Conservation (phyloP, 2,329 filamentous ascomycete species). For the Alternaria viburni region DNA sequence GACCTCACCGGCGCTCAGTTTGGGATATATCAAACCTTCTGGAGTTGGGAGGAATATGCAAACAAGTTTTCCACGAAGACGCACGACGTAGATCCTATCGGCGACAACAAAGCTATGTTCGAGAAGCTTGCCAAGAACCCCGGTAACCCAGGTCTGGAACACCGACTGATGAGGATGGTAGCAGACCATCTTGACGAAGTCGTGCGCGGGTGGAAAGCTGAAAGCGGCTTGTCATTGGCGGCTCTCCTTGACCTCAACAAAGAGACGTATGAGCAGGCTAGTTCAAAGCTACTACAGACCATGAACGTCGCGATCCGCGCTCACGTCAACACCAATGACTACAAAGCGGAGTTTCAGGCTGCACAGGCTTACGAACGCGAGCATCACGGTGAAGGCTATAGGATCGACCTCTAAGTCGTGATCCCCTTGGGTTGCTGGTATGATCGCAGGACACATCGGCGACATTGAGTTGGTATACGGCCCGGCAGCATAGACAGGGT, state of each 20-base stretch:
- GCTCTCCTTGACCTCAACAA: neutral
- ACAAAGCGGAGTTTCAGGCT: neutral
- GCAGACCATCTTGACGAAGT: neutral
- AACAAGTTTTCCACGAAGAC: neutral
- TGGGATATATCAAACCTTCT: neutral
- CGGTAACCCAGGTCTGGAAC: neutral
- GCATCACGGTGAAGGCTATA: too few species aligned
- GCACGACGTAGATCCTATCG: rapidly evolving
- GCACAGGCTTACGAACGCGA: neutral
- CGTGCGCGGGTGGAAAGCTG: neutral
- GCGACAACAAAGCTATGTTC: neutral
- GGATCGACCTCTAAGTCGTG: too few species aligned
- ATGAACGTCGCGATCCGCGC: neutral
- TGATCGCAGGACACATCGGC: too few species aligned
- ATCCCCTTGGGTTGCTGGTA: too few species aligned
- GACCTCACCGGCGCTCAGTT: conserved; percentile 6
- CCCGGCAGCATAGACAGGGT: too few species aligned
- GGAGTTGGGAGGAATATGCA: neutral
- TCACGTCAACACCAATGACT: neutral
- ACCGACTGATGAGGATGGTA: neutral
- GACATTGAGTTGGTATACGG: too few species aligned
- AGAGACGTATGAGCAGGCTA: neutral
- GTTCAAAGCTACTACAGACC: neutral
- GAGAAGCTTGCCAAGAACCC: neutral
- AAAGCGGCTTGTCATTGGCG: neutral